A percentile compares a stretch with the other conserved stretches of the same genome.
These are phyloP conservation scores for Saururus chinensis DNA, from an alignment of 164 flowering plant genomes.

Conservation along the genomic window DNA sequence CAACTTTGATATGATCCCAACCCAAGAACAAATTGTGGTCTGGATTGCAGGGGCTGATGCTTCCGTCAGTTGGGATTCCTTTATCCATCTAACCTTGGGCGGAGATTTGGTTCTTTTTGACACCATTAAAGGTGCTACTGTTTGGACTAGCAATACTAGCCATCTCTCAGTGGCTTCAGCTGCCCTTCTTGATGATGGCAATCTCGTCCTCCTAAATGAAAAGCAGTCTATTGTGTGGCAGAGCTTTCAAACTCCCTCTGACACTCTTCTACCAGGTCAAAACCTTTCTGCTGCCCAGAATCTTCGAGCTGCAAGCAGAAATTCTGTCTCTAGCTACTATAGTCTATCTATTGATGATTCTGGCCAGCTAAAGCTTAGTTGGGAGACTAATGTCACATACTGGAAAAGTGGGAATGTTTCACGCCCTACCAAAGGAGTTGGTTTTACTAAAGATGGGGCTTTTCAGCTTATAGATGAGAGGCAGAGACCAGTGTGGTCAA, in stretches of 20 bases:
- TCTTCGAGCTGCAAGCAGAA: constrained; percentile 43
- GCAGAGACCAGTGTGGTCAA: constrained; percentile 44
- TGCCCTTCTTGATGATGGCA: constrained; percentile 50
- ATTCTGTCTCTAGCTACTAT: constrained; percentile 48
- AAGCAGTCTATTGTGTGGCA: constrained; percentile 42
- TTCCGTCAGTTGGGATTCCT: constrained; percentile 33
- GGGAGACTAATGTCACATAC: constrained; percentile 46
- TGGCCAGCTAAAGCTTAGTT: constrained; percentile 42
- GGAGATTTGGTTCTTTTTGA: constrained; percentile 60
- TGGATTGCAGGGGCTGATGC: constrained; percentile 65
- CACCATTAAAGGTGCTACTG: constrained; percentile 19
- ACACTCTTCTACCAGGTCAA: constrained; percentile 73
- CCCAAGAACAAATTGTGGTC: constrained; percentile 27
- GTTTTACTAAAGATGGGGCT: constrained; percentile 34
- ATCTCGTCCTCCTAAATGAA: constrained; percentile 37
- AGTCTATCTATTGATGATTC: constrained; percentile 30
- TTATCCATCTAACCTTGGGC: constrained; percentile 27
- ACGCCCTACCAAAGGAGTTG: constrained; percentile 17
- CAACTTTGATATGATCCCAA: constrained; percentile 39
- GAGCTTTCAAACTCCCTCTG: constrained; percentile 50
- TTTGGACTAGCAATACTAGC: constrained; percentile 49
- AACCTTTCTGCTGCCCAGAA: constrained; percentile 18
- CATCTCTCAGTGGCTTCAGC: constrained; percentile 40
- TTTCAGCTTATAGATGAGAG: constrained; percentile 36
- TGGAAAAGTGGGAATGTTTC: constrained; percentile 36